These are phyloP conservation scores for Annulohypoxylon truncatum DNA, from an alignment of 2,329 filamentous ascomycete species.

Conservation along the genomic window DNA sequence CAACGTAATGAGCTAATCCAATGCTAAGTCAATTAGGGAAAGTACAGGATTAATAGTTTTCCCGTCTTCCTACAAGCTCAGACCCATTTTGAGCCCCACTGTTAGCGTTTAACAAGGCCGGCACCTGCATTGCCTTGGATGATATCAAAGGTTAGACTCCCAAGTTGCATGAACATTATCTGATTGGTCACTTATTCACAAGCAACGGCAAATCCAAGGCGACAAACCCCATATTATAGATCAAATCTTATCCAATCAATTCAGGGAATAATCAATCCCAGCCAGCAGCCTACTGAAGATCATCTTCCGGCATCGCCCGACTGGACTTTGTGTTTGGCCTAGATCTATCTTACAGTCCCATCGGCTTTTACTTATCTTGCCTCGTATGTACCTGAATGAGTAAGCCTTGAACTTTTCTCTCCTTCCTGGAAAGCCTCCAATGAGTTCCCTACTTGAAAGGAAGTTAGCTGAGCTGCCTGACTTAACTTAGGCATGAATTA, in stretches of 20 bases:
- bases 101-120: background rate
- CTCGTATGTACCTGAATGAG: background rate
- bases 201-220: slow-evolving; percentile 32
- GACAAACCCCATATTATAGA: slow-evolving; percentile 19
- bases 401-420: background rate
- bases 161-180: slow-evolving; percentile 1
- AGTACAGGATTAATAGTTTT: slow-evolving; percentile 36
- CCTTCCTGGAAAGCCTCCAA: background rate
- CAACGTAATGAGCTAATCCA: background rate
- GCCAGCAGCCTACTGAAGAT: slow-evolving; percentile 36
- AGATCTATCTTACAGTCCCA: slow-evolving; percentile 15
- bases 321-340: slow-evolving; percentile 27
- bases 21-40: slow-evolving; percentile 11
- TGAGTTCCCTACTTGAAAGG: background rate
- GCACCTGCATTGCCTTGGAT: slow-evolving; percentile 18
- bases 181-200: slow-evolving; percentile 33
- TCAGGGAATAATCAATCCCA: slow-evolving; percentile 11
- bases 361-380: slow-evolving; percentile 9
- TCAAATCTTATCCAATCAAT: slow-evolving; percentile 25
- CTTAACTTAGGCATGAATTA: background rate
- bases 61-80: slow-evolving; percentile 1
- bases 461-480: too few relatives aligned
- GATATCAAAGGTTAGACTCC: slow-evolving; percentile 14
- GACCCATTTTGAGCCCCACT: background rate
- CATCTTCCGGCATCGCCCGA: slow-evolving; percentile 47